Base-by-base conservation (phyloP, 2,329 filamentous ascomycete genomes). In the Diaporthe amygdali region DNA sequence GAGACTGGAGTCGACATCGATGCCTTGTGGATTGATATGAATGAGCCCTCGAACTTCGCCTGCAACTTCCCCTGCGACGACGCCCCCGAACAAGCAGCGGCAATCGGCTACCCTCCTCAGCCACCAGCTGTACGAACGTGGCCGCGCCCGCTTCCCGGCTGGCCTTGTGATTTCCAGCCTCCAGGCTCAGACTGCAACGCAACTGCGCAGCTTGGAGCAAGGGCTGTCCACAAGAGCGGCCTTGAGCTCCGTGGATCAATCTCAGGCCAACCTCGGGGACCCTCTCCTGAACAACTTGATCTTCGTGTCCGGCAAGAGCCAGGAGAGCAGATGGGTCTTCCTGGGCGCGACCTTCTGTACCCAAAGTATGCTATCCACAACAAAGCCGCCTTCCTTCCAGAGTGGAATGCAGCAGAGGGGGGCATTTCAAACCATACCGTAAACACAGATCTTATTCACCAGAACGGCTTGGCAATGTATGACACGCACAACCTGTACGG, bases 11-110 rank as follows among this genome's bases (percentile, higher is more conserved):
- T 96, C 20, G 89, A 95, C 74, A 92, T 96, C 61, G 93, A 96
- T 73, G 93, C 88, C 1, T 83, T 96, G 1, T 95, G 93, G 91
- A 93, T 94, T 74, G 92, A 94, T 75, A 89, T 92, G 88, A 90
- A 90, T 71, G 88, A 90, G 76, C 82, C 82, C 2, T 81, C 80
- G 25, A 82, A 81, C 68, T 84, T 85, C 72, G 81, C 81, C 49
- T 90, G 88, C 77, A 81, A 82, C 52, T 89, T 86, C 73, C 87
- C 88, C n/a, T 91, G 88, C 76, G 79, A 83, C 27, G 78, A 90
- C 74, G 84, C 88, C 0, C 81, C 80, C 3, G 77, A 74, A 0
- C 71, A 72, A 22, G 71, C 71, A 20, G 76, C 78, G 1, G 80
- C 80, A 3, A 74, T 76, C 14, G 84, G 83, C 2, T 87, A 84